These are phyloP conservation scores for Stenocarpella maydis DNA, from an alignment of 2,329 filamentous ascomycete species.

Conservation along the genomic window DNA sequence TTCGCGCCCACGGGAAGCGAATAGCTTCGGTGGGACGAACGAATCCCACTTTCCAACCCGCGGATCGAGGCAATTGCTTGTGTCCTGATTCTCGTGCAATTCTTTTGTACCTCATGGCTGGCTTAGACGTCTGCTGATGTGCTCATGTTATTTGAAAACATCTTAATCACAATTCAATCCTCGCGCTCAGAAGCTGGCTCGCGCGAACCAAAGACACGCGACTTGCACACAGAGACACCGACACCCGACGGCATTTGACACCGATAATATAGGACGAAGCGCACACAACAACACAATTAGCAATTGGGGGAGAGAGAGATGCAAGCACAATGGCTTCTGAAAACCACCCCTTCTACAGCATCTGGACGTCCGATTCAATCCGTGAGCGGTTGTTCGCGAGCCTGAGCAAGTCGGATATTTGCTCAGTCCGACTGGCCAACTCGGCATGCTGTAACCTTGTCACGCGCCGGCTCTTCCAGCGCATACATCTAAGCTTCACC, in stretches of 20 bases:
- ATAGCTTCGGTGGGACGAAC: constrained; percentile 35
- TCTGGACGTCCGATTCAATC: constrained; percentile 62
- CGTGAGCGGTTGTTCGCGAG: constrained; percentile 58
- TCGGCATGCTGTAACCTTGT: constrained; percentile 75
- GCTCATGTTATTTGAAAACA: constrained; percentile 27
- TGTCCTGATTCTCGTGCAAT: constrained; percentile 26
- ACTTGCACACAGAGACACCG: neutral
- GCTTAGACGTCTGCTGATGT: constrained; percentile 24
- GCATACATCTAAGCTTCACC: constrained; percentile 75
- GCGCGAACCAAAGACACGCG: neutral
- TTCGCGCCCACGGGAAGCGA: constrained; percentile 36
- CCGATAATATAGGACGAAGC: neutral
- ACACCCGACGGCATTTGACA: neutral
- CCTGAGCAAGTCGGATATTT: constrained; percentile 60
- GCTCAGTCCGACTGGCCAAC: constrained; percentile 70
- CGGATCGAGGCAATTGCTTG: constrained; percentile 20
- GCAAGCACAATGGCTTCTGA: constrained; percentile 60
- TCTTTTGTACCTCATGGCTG: constrained; percentile 19
- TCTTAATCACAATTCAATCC: constrained; percentile 20
- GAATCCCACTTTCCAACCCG: constrained; percentile 32
- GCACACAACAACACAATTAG: constrained; percentile 22
- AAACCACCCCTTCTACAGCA: constrained; percentile 61
- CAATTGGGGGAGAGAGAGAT: constrained; percentile 43
- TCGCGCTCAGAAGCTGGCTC: constrained; percentile 32
- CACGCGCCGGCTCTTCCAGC: constrained; percentile 74